phyloP scores from a whole-genome alignment of 2,329 filamentous ascomycete genomes.

The Pseudogymnoascus sp. region DNA sequence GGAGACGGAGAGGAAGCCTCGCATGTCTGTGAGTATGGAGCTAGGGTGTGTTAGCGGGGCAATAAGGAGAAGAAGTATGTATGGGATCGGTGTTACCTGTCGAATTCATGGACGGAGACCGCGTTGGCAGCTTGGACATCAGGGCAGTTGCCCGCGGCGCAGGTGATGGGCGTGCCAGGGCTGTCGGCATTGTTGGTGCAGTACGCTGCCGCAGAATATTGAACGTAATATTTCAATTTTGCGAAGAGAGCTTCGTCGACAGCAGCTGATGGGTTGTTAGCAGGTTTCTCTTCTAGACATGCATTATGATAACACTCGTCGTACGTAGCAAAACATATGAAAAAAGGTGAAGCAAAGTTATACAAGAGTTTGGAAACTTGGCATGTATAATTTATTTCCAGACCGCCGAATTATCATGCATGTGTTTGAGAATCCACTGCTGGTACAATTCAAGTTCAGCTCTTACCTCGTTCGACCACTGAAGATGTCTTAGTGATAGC shows the following conservation, averaged over 20 bases:
- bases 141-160: conserved; percentile 20
- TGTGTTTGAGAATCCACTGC: neutral
- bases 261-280: conserved; percentile 20
- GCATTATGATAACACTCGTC: neutral
- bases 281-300: neutral
- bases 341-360: neutral
- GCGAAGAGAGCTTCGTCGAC: conserved; percentile 14
- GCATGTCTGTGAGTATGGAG: conserved; percentile 36
- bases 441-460: neutral
- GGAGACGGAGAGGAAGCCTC: conserved; percentile 46
- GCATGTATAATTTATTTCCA: neutral
- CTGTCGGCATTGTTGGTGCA: conserved; percentile 20
- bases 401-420: neutral
- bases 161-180: conserved; percentile 17
- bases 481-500: neutral
- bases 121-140: conserved; percentile 17
- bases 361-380: neutral
- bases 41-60: conserved; percentile 24
- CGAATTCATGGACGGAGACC: conserved; percentile 16
- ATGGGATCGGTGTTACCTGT: conserved; percentile 13
- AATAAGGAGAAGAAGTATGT: neutral
- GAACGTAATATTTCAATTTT: conserved; percentile 19
- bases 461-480: neutral
- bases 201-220: conserved; percentile 23
- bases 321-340: neutral